These are phyloP conservation scores for Trichoderma breve DNA, from an alignment of 2,329 filamentous ascomycete genomes.

Conservation along the genomic window DNA sequence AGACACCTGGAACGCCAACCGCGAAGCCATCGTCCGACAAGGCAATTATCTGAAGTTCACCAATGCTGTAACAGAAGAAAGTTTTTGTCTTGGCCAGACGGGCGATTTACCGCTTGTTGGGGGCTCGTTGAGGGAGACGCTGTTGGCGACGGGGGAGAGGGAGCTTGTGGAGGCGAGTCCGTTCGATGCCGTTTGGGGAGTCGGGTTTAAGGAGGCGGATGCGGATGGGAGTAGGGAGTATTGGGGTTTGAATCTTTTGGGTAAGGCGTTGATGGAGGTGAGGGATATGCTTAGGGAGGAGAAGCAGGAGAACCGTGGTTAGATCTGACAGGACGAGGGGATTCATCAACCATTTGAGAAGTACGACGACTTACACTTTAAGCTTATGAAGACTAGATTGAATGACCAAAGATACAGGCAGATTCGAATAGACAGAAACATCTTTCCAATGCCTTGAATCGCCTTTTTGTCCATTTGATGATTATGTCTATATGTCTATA, in stretches of 20 bases:
- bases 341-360: neutral
- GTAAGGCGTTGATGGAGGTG: slow-evolving; percentile 60
- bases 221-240: slow-evolving; percentile 45
- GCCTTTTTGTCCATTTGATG: slow-evolving; percentile 7
- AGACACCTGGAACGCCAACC: slow-evolving; percentile 49
- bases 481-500: slow-evolving; percentile 25
- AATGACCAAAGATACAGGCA: neutral
- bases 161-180: slow-evolving; percentile 63
- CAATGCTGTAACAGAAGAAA: slow-evolving; percentile 33
- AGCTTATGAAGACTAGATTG: neutral
- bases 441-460: neutral
- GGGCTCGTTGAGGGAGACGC: slow-evolving; percentile 42
- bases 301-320: slow-evolving; percentile 33
- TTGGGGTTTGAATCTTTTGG: slow-evolving; percentile 66
- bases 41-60: slow-evolving; percentile 62
- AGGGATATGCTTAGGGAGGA: slow-evolving; percentile 47
- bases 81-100: slow-evolving; percentile 27
- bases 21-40: slow-evolving; percentile 53
- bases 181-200: slow-evolving; percentile 62
- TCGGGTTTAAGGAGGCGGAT: slow-evolving; percentile 55
- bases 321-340: neutral
- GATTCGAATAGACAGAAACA: neutral
- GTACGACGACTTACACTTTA: neutral
- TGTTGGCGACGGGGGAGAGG: slow-evolving; percentile 58
- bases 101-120: slow-evolving; percentile 30